Evolutionary conservation across 2,329 filamentous ascomycete genomes (phyloP), one percentile per base, ranked within the genome.

Genomic region (Clarireedia hainanense): DNA sequence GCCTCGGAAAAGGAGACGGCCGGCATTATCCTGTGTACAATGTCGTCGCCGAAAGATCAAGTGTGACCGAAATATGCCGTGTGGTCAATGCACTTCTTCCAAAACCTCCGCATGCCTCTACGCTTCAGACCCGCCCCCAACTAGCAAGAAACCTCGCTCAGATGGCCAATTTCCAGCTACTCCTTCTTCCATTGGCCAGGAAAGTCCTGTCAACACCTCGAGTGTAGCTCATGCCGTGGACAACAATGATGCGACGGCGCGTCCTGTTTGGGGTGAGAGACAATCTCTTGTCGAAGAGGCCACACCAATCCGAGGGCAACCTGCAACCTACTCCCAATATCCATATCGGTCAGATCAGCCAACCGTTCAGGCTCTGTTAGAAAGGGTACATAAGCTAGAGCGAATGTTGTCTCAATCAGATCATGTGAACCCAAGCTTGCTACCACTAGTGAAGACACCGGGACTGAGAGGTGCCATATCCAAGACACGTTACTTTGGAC

Each of bases 21-120:
- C 65, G 34, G 72, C 73, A 4, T 58, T 74, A 26, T 75, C 74
- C 0, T 76, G 74, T 57, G 58, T 72, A 39, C 68, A 72, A 57
- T 77, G 75, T 62, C 68, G 74, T 17, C 50, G 50, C n/a, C 50
- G 55, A n/a, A 57, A 57, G 37, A 48, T 57, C n/a, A 57, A 53
- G 48, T 57, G 55, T n/a, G 55, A 57, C 48, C 43, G 50, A 48
- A 57, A 43, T 15, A 48, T 27, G 30, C 55, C 55, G 12, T 57
- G 55, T 36, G 50, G 43, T 20, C 55, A 57, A 49, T 57, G 55
- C 24, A 30, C 43, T n/a, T 39, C 39, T 12, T 52, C 55, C 7
- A 57, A 53, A 23, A 43, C 43, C 27, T 15, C 49, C 27, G 42
- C 37, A 23, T 57, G 55, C 15, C 27, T 40, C 36, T 57, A 57